Base-by-base conservation (phyloP, 177 flowering plant species). In the Vitis hybrid region DNA sequence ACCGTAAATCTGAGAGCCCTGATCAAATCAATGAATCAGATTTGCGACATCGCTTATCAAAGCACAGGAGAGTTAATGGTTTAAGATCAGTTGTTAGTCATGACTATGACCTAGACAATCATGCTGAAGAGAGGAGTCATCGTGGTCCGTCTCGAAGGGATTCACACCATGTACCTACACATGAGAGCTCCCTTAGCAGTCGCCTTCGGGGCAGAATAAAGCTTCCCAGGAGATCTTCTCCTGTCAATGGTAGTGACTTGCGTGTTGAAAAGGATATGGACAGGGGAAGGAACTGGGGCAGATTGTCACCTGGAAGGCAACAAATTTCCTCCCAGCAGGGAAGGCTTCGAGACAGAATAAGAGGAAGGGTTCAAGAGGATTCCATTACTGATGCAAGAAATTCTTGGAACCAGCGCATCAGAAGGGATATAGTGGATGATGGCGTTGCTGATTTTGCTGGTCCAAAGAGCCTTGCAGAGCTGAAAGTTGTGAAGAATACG, bases 381-480 rank as follows among this genome's bases (percentile, higher is more conserved):
- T 56, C 72, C 56, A 62, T 62, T 32, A 69, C 64, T 21, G 87
- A 82, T 59, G 82, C 73, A 15, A 82, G 83, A 78, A 75, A 62
- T 70, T 51, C 73, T 48, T 62, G 83, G 69, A 83, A 79, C 11
- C 66, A 58, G 0, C 21, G 70, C 10, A 54, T 60, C 24, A 79
- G 75, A 70, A 83, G 85, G 71, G 93, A 84, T 19, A 76, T 60
- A 52, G 10, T 65, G 65, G 80, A 71, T 67, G 82, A 79, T 24
- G 72, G 56, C 51, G 30, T 24, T 24, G 12, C 70, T 54, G 69
- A 85, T 73, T 90, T 91, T 79, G 71, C 85, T 69, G 84, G 78
- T 69, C 97, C 94, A 8, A 91, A 87, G 78, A 84, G 93, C 49
- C 88, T 90, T 63, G 82, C 91, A 18, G 90, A 88, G 72, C 83